Evolutionary conservation across 345 rosid species (phyloP).

Genomic region (Arabis alpina): DNA sequence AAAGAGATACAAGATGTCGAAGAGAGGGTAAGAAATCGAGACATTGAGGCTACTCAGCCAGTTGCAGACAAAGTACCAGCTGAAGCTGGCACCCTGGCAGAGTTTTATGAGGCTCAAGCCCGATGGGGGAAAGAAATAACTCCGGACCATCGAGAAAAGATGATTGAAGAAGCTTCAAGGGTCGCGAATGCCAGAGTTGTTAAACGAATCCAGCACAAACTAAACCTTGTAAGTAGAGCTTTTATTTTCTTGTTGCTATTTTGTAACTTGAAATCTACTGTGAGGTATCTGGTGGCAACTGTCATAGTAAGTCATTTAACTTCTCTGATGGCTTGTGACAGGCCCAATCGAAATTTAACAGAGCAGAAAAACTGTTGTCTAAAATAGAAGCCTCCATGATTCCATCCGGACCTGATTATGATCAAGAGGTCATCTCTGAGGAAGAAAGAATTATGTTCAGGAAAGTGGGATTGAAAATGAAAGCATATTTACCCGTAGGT

Average conservation of each 20-base stretch:
- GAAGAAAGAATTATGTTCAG: slow-evolving; percentile 93
- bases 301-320: slow-evolving; percentile 8
- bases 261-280: slow-evolving; percentile 13
- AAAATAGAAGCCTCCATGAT: slow-evolving; percentile 95
- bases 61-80: slow-evolving; percentile 57
- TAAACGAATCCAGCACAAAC: slow-evolving; percentile 78
- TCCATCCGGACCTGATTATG: slow-evolving; percentile 95
- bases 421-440: slow-evolving; percentile 92
- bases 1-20: slow-evolving; percentile 82
- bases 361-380: slow-evolving; percentile 84
- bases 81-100: slow-evolving; percentile 92
- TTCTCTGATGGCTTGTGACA: slow-evolving; percentile 43
- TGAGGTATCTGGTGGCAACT: slow-evolving; percentile 21
- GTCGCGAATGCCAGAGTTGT: slow-evolving; percentile 66
- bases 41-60: slow-evolving; percentile 54
- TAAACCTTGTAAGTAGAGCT: slow-evolving; percentile 64
- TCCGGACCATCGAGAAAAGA: slow-evolving; percentile 77
- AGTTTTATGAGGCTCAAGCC: slow-evolving; percentile 96
- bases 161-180: slow-evolving; percentile 87
- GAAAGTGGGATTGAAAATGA: slow-evolving; percentile 94
- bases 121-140: slow-evolving; percentile 89
- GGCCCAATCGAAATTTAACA: slow-evolving; percentile 86
- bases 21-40: slow-evolving; percentile 67
- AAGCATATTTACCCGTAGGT: slow-evolving; percentile 92
- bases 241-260: slow-evolving; percentile 22